Evolutionary conservation across 257 asterid genomes (phyloP), one percentile per base, ranked within the genome.

Genomic region (Linaria vulgaris): DNA sequence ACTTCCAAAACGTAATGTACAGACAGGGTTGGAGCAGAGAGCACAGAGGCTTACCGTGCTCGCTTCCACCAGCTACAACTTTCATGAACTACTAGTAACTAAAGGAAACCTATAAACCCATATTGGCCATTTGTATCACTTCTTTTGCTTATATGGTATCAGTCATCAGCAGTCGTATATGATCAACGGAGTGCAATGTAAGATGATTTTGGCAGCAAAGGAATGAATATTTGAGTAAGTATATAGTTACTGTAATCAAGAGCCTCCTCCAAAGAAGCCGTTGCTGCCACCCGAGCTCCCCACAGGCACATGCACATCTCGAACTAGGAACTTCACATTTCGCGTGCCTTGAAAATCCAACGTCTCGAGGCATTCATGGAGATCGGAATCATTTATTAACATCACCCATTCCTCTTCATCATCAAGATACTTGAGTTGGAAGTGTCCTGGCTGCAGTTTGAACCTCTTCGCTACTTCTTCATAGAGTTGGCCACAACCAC

Each of bases 381-480:
- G 70, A 77, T 92, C 98, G 0, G 86, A 82, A 39, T 88, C 97
- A 56, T 67, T 88, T 77, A 82, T 91, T 87, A 92, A 75, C 88
- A 89, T 63, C 77, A 92, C 96, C 98, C 97, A 89, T 83, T 92
- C 98, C 77, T 80, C 82, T 72, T 92, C 97, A 12, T 92, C 97
- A 1, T 92, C 98, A 55, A 86, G 73, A 77, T 92, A 87, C 78
- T 87, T 83, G 77, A 92, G 90, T 31, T 88, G 96, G 74, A 91
- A 86, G 3, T 76, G 78, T 43, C 90, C 98, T 0, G 54, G 59
- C 48, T 69, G 85, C 23, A 91, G 83, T 61, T 76, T 74, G 79
- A 86, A 88, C 76, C 96, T 83, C 76, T 64, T 82, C 3, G 88
- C 91, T 64, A 88, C 79, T 77, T 83, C 95, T 72, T 83, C 92